Evolutionary conservation across 169 alveolate species (phyloP).

Genomic region (Plasmodium inui): DNA sequence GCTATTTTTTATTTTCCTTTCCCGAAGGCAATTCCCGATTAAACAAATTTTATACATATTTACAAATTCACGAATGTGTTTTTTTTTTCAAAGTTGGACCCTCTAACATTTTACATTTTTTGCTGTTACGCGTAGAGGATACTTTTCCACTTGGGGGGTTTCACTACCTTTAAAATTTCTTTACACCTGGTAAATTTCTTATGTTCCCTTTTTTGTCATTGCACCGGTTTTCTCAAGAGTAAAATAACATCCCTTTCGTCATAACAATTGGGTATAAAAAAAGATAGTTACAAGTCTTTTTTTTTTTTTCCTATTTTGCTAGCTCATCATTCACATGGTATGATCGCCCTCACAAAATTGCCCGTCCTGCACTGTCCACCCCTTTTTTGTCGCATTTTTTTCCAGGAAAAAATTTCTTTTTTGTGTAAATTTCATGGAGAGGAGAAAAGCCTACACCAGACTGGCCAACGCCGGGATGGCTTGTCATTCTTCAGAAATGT

Average conservation of each 20-base stretch:
- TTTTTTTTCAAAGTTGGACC: background rate
- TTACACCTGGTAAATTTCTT: background rate
- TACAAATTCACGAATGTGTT: background rate
- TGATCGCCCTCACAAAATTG: background rate
- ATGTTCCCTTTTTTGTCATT: background rate
- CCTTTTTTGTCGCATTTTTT: background rate
- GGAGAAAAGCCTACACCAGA: background rate
- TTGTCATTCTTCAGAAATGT: background rate
- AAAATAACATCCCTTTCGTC: background rate
- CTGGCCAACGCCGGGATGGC: background rate
- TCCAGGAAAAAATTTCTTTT: background rate
- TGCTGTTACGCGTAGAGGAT: background rate
- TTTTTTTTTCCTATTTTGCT: background rate
- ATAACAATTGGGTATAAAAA: background rate
- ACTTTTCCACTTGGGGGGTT: background rate
- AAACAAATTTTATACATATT: background rate
- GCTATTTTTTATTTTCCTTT: background rate
- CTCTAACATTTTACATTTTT: background rate
- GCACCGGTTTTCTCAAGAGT: background rate
- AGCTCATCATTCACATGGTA: background rate
- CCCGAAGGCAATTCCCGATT: background rate
- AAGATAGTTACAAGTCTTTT: background rate
- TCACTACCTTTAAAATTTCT: background rate
- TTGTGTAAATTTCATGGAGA: background rate
- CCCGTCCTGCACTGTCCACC: background rate